Conservation (phyloP, 2,329 filamentous ascomycete genomes). For the Blastomyces silverae region DNA sequence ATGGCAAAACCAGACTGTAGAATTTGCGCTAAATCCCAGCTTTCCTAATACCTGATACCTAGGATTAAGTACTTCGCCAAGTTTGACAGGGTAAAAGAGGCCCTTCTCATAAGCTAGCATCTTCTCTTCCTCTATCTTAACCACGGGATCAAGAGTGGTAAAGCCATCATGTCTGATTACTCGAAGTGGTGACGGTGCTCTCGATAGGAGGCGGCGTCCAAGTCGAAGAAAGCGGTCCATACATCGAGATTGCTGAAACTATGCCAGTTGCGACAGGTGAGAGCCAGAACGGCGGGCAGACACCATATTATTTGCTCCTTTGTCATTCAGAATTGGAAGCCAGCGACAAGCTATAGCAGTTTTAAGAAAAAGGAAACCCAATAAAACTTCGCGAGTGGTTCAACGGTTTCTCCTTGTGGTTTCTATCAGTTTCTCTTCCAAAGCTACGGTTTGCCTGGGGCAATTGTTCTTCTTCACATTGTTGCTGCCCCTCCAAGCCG, state of each 20-base stretch:
- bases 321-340: no score
- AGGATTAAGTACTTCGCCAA: slow-evolving; percentile 16
- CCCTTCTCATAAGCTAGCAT: slow-evolving; percentile 14
- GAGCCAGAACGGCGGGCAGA: no score
- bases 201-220: background rate
- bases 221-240: background rate
- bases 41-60: slow-evolving; percentile 17
- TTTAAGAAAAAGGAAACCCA: no score
- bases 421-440: no score
- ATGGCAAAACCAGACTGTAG: slow-evolving; percentile 1
- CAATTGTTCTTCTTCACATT: no score
- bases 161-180: background rate
- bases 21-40: slow-evolving; percentile 17
- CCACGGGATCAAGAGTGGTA: no score
- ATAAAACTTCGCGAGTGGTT: no score
- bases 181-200: background rate
- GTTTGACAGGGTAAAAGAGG: slow-evolving; percentile 16
- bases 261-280: background rate
- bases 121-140: slow-evolving; percentile 17
- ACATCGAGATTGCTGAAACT: background rate
- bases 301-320: no score
- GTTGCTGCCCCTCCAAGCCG: no score
- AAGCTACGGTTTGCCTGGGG: no score
- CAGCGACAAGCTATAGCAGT: no score
- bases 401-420: no score